These are phyloP conservation scores for Closterium sp. DNA, from an alignment of 139 green algal species.

Conservation along the genomic window DNA sequence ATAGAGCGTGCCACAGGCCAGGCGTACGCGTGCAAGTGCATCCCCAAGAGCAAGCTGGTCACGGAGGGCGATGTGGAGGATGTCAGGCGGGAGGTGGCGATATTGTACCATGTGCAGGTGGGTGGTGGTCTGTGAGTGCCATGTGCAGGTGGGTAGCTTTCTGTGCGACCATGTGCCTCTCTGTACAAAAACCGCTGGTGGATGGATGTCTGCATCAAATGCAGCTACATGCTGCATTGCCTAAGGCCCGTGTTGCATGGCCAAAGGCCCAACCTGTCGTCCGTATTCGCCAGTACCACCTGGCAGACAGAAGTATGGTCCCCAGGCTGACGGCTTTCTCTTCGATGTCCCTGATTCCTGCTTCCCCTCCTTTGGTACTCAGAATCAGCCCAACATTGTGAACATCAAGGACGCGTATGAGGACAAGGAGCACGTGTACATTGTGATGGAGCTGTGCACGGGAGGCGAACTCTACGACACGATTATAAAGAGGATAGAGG, in stretches of 20 bases:
- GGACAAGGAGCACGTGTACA: slow-evolving; percentile 19
- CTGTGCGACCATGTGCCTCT: neutral
- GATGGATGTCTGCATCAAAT: too few relatives aligned
- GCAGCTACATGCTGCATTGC: neutral
- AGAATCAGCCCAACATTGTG: slow-evolving; percentile 74
- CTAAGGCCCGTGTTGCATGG: too few relatives aligned
- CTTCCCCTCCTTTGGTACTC: neutral
- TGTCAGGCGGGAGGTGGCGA: slow-evolving; percentile 84
- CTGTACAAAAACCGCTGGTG: too few relatives aligned
- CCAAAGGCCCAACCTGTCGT: too few relatives aligned
- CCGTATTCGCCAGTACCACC: too few relatives aligned
- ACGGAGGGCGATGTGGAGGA: slow-evolving; percentile 85
- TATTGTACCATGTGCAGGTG: slow-evolving; percentile 1
- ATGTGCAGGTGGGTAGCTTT: neutral
- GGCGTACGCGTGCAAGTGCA: slow-evolving; percentile 81
- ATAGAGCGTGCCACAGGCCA: slow-evolving; percentile 35
- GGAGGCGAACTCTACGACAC: slow-evolving; percentile 94
- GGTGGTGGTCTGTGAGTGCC: neutral
- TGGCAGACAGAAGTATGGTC: neutral
- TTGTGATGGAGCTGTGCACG: slow-evolving; percentile 64
- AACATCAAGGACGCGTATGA: slow-evolving; percentile 29
- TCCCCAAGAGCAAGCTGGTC: slow-evolving; percentile 87
- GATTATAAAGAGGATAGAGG: slow-evolving; percentile 18
- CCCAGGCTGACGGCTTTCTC: neutral
- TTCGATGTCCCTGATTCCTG: neutral